Base-by-base conservation (phyloP, 495 filamentous ascomycete genomes). In the Aspergillus haitiensis region DNA sequence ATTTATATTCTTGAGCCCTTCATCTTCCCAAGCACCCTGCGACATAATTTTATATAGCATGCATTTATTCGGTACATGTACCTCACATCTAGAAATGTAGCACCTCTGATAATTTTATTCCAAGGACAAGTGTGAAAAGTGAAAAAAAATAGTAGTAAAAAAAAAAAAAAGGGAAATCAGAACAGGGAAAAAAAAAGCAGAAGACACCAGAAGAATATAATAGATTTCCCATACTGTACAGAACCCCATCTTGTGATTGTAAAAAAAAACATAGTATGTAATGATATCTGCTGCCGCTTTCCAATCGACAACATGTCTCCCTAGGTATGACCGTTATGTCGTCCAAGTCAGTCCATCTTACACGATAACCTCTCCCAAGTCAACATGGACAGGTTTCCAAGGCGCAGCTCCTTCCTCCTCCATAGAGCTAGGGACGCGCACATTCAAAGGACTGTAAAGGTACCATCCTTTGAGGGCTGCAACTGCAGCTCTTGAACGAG, bases 391-490 rank as follows among this genome's bases (percentile, higher is more conserved):
- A n/a, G 92, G 88, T 72, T 86, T 88, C 87, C 92, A 98, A 11
- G 79, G 77, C 55, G 72, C 75, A 58, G 80, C 81, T n/a, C 76
- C 78, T 59, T 82, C 75, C 42, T 80, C 84, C 64, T 95, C 87
- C 73, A 86, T 89, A 47, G 92, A 86, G 72, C 90, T 95, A 31
- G 94, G 94, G 49, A 97, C 79, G 40, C 82, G 80, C 12, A 86
- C 84, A 52, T 85, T 75, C 46, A 84, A 58, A 10, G 94, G 94
- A 71, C 84, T 90, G 74, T 98, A 98, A 57, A 98, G 78, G 74
- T 98, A 98, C 95, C 95, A 98, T 15, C 84, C 80, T 79, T 96
- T 96, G 64, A 98, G 77, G 15, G 93, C 85, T 52, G 88, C 84
- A 48, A 93, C 89, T 42, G 91, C 83, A 12, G 94, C 94, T 67